Base-by-base conservation (phyloP, 495 filamentous ascomycete genomes). In the Choiromyces venosus region DNA sequence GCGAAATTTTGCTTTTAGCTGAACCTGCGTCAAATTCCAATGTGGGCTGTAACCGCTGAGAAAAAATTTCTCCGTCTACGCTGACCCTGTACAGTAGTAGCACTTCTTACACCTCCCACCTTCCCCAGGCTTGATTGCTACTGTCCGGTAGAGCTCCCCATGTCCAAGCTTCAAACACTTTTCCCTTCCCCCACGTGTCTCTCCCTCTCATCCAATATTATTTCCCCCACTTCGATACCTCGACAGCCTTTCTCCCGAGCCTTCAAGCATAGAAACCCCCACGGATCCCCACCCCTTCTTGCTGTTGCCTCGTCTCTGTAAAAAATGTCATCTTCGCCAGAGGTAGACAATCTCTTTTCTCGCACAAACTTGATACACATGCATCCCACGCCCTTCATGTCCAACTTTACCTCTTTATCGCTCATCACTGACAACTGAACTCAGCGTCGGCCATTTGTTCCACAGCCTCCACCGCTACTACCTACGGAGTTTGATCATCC, bases 281-380 rank as follows among this genome's bases (percentile, higher is more conserved):
- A 73, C 74, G 64, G 40, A 70, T 52, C 29, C 69, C 71, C 67
- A 42, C 29, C 56, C 61, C 73, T 65, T 65, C 71, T 38, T 66
- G 33, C 73, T 76, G 36, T 46, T 64, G 38, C 38, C 39, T 66
- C 52, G 66, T 70, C 70, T 21, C 66, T 76, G 66, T 71, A 76
- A 72, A 79, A 78, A 75, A 78, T 76, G 71, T 78, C 64, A 69
- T 78, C 77, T 72, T 78, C 75, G 71, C 76, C 72, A 78, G 69
- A 75, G 72, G 77, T 76, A 73, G 73, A 74, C 72, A 79, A 71
- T 70, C 40, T 73, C 70, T 71, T 61, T 52, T 70, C 66, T 56
- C 52, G 64, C 73, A 65, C 42, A 65, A 46, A 67, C 72, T 65
- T 73, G 74, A 77, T 77, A 39, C 75, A 68, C 70, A 77, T 66